Base-by-base conservation (phyloP, 2,329 filamentous ascomycete species). In the Ophiobolus disseminans region DNA sequence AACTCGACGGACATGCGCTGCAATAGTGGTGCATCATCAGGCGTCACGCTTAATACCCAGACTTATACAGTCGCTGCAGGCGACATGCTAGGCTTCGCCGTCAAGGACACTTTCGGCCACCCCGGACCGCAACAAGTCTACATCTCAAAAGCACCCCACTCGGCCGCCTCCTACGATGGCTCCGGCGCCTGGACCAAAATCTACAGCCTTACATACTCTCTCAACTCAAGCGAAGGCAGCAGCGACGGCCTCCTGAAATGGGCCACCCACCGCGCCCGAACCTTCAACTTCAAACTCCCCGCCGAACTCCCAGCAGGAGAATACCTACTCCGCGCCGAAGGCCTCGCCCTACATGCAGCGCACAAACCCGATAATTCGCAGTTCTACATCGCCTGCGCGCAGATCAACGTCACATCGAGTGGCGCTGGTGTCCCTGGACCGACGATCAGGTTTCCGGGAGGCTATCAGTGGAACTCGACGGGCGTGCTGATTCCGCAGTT, bases 61-160 rank as follows among this genome's bases (percentile, higher is more conserved):
- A 66, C 62, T 3, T 61, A 62, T 45, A 49, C 53, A 11, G 57
- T 66, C 1, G 23, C 41, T 11, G 57, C 77, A 1, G 79, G 78
- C 32, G 70, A 75, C 60, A 70, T 76, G 63, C 65, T 81, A 68
- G 66, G 75, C 57, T 65, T 80, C 70, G 66, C 80, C 52, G 63
- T 78, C 69, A 65, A 78, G 68, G 71, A 74, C 57, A 70, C 76
- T 60, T 76, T 81, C 63, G 70, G 58, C 8, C 62, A 66, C 45
- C 63, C 65, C 2, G 63, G 63, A 0, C 62, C 62, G 1, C 57
- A 62, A 31, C 60, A 64, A 44, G 56, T 66, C 14, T 68, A 66
- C 45, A 59, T 68, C 37, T 65, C 67, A 6, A 57, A 58, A 36
- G 66, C 55, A 2, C 65, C 60, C 4, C 48, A 34, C 9, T 26